Percentiles rank a stretch among this genome's conserved stretches.
Conservation (phyloP, 73 alveolate genomes). For the Paraurostyla sp. region DNA sequence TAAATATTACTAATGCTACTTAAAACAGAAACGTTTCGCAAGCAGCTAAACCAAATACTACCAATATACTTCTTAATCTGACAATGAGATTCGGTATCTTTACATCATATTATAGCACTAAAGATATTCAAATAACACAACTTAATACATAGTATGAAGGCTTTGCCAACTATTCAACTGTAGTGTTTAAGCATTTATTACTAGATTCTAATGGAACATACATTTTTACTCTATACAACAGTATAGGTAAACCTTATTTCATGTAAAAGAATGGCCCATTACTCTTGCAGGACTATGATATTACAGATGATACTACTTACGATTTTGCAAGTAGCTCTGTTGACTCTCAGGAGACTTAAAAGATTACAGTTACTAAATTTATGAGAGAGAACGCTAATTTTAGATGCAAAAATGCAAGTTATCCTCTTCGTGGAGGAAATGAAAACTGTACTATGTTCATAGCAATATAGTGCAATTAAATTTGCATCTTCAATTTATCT, state of each 20-base stretch:
- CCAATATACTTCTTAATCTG: neutral
- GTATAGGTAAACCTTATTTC: neutral
- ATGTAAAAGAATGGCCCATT: slow-evolving; percentile 38
- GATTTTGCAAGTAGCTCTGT: slow-evolving; percentile 37
- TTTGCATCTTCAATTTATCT: neutral
- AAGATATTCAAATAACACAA: neutral
- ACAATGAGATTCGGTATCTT: slow-evolving; percentile 11
- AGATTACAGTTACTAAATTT: neutral
- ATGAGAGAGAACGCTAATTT: slow-evolving; percentile 43
- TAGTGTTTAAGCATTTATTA: neutral
- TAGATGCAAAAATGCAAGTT: slow-evolving; percentile 2
- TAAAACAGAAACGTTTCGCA: no score
- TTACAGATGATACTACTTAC: slow-evolving; percentile 10
- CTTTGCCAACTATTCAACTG: slow-evolving; percentile 9
- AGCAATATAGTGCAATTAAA: slow-evolving; percentile 9
- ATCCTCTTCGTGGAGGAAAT: slow-evolving; percentile 19
- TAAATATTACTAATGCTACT: neutral
- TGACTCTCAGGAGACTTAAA: neutral
- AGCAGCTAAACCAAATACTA: no score
- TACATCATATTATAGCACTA: neutral
- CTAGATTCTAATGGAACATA: slow-evolving; percentile 13
- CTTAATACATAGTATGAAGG: neutral
- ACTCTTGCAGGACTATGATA: neutral
- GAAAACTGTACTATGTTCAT: slow-evolving; percentile 24
- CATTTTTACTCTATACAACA: neutral